Evolutionary conservation across 2,329 filamentous ascomycete genomes (phyloP), one percentile per base, ranked within the genome.

Genomic region (Ophiostoma novo-ulmi): DNA sequence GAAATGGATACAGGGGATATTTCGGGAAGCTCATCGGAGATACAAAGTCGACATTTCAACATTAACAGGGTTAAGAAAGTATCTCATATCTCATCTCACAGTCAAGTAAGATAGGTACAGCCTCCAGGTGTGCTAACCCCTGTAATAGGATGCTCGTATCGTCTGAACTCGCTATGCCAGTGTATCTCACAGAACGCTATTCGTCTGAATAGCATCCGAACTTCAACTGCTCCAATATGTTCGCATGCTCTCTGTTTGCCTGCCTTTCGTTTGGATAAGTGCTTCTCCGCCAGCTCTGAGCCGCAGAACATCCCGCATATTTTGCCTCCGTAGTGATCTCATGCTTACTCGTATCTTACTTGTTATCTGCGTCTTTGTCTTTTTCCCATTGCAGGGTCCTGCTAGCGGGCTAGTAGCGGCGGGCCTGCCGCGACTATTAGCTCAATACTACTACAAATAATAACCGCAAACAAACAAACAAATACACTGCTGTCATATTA

Each of bases 161-260:
- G n/a, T 55, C 48, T n/a, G 48, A 64, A 64, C 26, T 44, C 41
- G 41, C 41, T 7, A 36, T 3, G 17, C 11, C 31, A 14, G 31
- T 64, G 58, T 64, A 64, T 64, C 58, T 64, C 26, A 26, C 58
- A 64, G 11, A 36, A 64, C 58, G 58, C 58, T 38, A 38, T 63
- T 63, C 41, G 41, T 22, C 17, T 44, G 14, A 44, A 17, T 13
- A 13, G 39, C 39, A 44, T 13, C 39, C 39, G 14, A 44, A 17
- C 31, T 31, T 31, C 31, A 44, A 44, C 10, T 44, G 39, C 39
- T 44, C 39, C 14, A n/a, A 20, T 55, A 4, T 3, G 52, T 58
- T 22, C 52, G 52, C 8, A 11, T 58, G n/a, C 61, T 7, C 17
- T 64, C 31, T 31, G 61, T 36, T 11, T 5, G 26, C 17, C 61